Percentiles rank a stretch among this genome's conserved stretches.
phyloP scores from a whole-genome alignment of 176 grass and related monocot species.

The Triticum aestivum region DNA sequence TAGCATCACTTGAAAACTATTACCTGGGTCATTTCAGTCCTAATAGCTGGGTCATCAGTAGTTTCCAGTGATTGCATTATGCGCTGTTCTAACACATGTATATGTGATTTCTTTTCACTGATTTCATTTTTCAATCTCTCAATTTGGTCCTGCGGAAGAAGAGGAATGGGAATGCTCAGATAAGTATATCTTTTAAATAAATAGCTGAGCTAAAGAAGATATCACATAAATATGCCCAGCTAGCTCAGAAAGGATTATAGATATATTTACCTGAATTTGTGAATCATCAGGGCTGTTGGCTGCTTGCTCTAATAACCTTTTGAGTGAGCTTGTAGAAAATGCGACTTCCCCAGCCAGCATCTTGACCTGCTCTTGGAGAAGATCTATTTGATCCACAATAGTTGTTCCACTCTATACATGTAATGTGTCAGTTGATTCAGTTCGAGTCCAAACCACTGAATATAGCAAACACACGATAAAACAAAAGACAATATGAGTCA shows the following conservation, averaged over 20 bases:
- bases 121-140: conserved; percentile 76
- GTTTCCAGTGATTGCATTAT: conserved; percentile 78
- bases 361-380: conserved; percentile 95
- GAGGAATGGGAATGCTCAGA: conserved; percentile 2
- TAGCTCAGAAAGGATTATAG: conserved; percentile 4
- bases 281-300: conserved; percentile 58
- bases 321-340: conserved; percentile 92
- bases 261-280: conserved; percentile 66
- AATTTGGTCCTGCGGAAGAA: conserved; percentile 68
- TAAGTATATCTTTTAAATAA: conserved; percentile 18
- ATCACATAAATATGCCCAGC: neutral
- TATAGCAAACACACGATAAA: conserved; percentile 18
- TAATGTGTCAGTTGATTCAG: conserved; percentile 10
- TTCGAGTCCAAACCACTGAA: neutral
- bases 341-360: conserved; percentile 93
- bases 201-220: neutral
- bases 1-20: conserved; percentile 12
- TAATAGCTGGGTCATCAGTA: conserved; percentile 48
- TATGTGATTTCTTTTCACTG: conserved; percentile 91
- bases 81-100: conserved; percentile 80
- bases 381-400: conserved; percentile 98
- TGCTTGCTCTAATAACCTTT: conserved; percentile 82
- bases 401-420: conserved; percentile 77
- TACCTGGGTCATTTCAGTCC: conserved; percentile 83
- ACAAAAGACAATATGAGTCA: conserved; percentile 11